Evolutionary conservation across 495 filamentous ascomycete genomes (phyloP).

Genomic region (Letharia columbiana): DNA sequence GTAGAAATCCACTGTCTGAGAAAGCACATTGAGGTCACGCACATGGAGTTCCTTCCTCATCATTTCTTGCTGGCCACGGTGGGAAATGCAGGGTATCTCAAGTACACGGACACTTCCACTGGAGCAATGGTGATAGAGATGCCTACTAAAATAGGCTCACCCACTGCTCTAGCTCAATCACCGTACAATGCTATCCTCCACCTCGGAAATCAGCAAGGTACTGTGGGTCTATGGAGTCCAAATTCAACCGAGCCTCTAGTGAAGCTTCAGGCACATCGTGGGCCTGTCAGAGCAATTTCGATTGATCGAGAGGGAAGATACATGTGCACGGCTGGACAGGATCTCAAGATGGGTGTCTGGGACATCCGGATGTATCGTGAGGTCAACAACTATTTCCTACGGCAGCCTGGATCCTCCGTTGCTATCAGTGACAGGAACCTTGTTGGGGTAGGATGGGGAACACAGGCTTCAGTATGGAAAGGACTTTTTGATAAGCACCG

Average conservation of each 20-base stretch:
- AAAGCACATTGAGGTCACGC: slow-evolving; percentile 84
- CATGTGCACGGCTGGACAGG: slow-evolving; percentile 91
- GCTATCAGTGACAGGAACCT: slow-evolving; percentile 81
- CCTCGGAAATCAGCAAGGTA: slow-evolving; percentile 87
- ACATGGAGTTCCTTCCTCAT: slow-evolving; percentile 93
- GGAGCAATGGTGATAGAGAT: slow-evolving; percentile 77
- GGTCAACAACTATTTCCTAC: slow-evolving; percentile 82
- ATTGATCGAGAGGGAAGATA: slow-evolving; percentile 86
- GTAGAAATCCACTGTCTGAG: slow-evolving; percentile 85
- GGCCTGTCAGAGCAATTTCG: slow-evolving; percentile 80
- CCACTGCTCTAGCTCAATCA: slow-evolving; percentile 79
- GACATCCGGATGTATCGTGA: slow-evolving; percentile 91
- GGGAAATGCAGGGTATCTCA: slow-evolving; percentile 76
- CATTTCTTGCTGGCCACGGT: slow-evolving; percentile 88
- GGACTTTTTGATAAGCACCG: slow-evolving; percentile 68
- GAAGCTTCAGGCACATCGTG: slow-evolving; percentile 87
- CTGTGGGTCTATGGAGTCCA: slow-evolving; percentile 92
- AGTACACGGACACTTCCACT: slow-evolving; percentile 92
- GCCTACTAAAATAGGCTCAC: slow-evolving; percentile 72
- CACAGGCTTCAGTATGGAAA: slow-evolving; percentile 80
- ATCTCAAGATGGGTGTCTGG: slow-evolving; percentile 89
- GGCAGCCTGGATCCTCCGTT: slow-evolving; percentile 73
- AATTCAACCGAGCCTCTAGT: slow-evolving; percentile 79
- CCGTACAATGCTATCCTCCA: slow-evolving; percentile 85
- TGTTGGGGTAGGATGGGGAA: slow-evolving; percentile 87